phyloP scores from a whole-genome alignment of 345 rosid genomes.

The Ceriops decandra region DNA sequence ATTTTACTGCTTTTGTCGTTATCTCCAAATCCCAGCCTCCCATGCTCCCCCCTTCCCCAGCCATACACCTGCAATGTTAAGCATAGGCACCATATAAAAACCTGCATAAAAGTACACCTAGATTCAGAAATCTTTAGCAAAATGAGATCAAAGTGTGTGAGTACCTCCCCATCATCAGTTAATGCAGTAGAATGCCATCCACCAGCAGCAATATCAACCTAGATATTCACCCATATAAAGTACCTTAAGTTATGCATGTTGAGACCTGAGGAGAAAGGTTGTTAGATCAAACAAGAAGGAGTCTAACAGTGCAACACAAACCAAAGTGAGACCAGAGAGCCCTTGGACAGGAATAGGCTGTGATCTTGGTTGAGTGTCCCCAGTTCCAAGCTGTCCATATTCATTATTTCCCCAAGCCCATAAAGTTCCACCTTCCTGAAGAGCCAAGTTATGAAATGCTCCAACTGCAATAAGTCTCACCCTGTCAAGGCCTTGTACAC shows the following conservation, averaged over 20 bases:
- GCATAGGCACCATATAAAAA: too few relatives aligned
- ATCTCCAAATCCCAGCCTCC: slow-evolving; percentile 98
- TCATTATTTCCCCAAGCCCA: slow-evolving; percentile 99
- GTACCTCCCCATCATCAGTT: slow-evolving; percentile 82
- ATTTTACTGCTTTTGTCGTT: slow-evolving; percentile 98
- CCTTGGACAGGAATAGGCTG: slow-evolving; percentile 91
- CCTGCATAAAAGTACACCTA: not conserved
- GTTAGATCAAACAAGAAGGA: not conserved
- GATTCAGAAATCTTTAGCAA: slow-evolving; percentile 7
- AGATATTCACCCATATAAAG: slow-evolving; percentile 15
- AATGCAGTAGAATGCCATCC: slow-evolving; percentile 99
- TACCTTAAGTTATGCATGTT: slow-evolving; percentile 1
- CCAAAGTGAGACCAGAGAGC: slow-evolving; percentile 77
- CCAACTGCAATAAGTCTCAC: slow-evolving; percentile 90
- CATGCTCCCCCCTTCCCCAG: slow-evolving; percentile 99
- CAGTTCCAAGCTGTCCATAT: slow-evolving; percentile 99
- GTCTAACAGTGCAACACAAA: slow-evolving; percentile 30
- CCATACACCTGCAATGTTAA: slow-evolving; percentile 64
- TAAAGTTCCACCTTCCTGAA: slow-evolving; percentile 83
- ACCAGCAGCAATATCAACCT: slow-evolving; percentile 99
- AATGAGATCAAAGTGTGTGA: not conserved
- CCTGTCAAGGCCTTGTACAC: slow-evolving; percentile 95
- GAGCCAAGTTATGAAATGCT: slow-evolving; percentile 97
- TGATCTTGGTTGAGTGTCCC: slow-evolving; percentile 99
- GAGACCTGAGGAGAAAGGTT: not conserved